Conservation (phyloP, 202 grass and related monocot genomes). For the Setaria italica region DNA sequence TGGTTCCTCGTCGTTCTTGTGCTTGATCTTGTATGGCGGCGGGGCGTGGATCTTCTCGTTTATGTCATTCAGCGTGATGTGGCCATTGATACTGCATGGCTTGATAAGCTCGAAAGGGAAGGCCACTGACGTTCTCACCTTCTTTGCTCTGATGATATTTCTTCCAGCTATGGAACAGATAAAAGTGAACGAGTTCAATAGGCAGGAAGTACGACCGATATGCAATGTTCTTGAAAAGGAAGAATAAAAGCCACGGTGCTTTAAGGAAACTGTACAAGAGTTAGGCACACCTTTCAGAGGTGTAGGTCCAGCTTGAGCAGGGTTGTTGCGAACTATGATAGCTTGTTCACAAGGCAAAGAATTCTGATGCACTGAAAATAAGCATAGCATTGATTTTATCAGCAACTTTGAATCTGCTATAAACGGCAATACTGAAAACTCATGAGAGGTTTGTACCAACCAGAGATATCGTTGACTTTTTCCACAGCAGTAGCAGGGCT, state of each 20-base stretch:
- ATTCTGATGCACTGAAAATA: conserved; percentile 49
- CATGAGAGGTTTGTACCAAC: conserved; percentile 51
- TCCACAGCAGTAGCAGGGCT: conserved; percentile 47
- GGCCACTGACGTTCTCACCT: conserved; percentile 59
- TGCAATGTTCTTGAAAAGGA: neutral
- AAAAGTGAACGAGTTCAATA: neutral
- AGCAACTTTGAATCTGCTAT: neutral
- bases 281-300: conserved; percentile 61
- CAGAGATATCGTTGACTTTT: conserved; percentile 42
- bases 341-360: conserved; percentile 48
- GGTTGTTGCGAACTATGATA: conserved; percentile 45
- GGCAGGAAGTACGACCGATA: neutral
- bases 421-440: neutral
- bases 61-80: conserved; percentile 77
- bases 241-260: neutral
- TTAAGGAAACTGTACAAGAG: neutral
- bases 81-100: conserved; percentile 65
- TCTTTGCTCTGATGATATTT: conserved; percentile 61
- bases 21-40: conserved; percentile 65
- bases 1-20: conserved; percentile 58
- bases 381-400: conserved; percentile 22
- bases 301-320: conserved; percentile 43
- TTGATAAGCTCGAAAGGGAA: conserved; percentile 94
- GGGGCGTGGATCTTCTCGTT: conserved; percentile 78
- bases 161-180: conserved; percentile 62